phyloP scores from a whole-genome alignment of 164 flowering plant species.

The Annona squamosa region DNA sequence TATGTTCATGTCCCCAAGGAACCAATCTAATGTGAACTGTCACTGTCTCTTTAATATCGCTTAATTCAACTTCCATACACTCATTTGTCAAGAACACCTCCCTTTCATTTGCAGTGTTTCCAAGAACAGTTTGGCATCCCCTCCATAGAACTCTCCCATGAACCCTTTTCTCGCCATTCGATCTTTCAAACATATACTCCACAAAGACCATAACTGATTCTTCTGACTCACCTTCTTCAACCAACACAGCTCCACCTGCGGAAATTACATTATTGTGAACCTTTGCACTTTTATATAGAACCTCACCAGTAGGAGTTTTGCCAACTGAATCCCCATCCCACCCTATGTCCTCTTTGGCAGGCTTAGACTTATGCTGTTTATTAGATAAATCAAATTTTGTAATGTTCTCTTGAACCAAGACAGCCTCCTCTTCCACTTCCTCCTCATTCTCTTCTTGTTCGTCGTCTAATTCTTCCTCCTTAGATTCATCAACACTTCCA shows the following conservation, averaged over 20 bases:
- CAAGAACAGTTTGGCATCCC: conserved; percentile 71
- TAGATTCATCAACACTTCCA: conserved; percentile 39
- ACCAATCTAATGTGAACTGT: conserved; percentile 34
- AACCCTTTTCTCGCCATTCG: conserved; percentile 47
- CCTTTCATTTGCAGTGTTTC: conserved; percentile 74
- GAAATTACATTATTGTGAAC: conserved; percentile 45
- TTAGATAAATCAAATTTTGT: conserved; percentile 22
- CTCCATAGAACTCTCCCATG: conserved; percentile 75
- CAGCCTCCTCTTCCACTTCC: conserved; percentile 25
- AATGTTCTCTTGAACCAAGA: conserved; percentile 10
- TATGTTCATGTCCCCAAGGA: conserved; percentile 78
- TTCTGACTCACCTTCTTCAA: conserved; percentile 40
- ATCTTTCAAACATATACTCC: conserved; percentile 78
- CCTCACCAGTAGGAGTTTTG: conserved; percentile 36
- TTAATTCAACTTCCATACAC: conserved; percentile 53
- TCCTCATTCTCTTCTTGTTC: conserved; percentile 39
- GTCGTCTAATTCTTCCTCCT: conserved; percentile 32
- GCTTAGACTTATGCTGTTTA: conserved; percentile 18
- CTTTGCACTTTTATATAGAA: conserved; percentile 49
- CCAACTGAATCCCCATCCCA: conserved; percentile 70
- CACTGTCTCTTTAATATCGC: conserved; percentile 43
- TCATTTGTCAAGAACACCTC: conserved; percentile 79
- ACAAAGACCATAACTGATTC: conserved; percentile 54
- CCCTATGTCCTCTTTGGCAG: conserved; percentile 21
- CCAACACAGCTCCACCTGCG: conserved; percentile 51